A percentile compares a stretch with the other conserved stretches of the same genome.
Evolutionary conservation across 2,329 filamentous ascomycete species (phyloP).

Genomic region (Thelonectria blattea): DNA sequence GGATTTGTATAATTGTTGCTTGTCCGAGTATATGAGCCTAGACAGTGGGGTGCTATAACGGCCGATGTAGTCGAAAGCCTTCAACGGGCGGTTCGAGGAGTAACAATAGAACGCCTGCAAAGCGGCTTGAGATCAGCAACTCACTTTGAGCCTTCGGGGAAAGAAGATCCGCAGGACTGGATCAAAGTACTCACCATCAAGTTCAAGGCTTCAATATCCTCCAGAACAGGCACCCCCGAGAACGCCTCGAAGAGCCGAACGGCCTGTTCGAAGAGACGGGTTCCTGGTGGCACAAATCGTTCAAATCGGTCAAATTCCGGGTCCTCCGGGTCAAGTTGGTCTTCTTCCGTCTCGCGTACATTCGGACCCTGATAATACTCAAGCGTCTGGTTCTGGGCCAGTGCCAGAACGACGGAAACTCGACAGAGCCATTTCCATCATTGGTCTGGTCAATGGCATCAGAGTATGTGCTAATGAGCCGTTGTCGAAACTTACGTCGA

Average conservation of each 20-base stretch:
- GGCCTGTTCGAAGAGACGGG: constrained; percentile 16
- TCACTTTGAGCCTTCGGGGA: neutral
- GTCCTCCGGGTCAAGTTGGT: neutral
- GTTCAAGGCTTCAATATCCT: constrained; percentile 19
- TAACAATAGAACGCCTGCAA: constrained; percentile 21
- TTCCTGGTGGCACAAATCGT: constrained; percentile 9
- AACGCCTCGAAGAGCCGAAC: constrained; percentile 19
- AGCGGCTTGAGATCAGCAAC: neutral
- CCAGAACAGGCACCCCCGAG: constrained; percentile 12
- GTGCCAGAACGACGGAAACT: constrained; percentile 15
- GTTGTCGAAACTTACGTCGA: constrained; percentile 15
- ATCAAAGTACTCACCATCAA: constrained; percentile 8
- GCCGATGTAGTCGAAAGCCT: constrained; percentile 18
- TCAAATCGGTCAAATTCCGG: neutral
- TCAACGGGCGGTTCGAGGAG: constrained; percentile 18
- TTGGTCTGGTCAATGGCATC: constrained; percentile 8
- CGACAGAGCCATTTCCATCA: constrained; percentile 20
- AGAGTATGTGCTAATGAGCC: constrained; percentile 1
- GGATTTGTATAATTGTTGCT: neutral
- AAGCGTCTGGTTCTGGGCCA: constrained; percentile 18
- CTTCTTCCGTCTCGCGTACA: neutral
- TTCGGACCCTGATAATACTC: neutral
- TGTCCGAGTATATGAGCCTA: constrained; percentile 11
- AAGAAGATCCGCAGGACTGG: neutral
- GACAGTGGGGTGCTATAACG: constrained; percentile 17